Conservation (phyloP, 2,329 filamentous ascomycete species). For the Diaporthe amygdali region DNA sequence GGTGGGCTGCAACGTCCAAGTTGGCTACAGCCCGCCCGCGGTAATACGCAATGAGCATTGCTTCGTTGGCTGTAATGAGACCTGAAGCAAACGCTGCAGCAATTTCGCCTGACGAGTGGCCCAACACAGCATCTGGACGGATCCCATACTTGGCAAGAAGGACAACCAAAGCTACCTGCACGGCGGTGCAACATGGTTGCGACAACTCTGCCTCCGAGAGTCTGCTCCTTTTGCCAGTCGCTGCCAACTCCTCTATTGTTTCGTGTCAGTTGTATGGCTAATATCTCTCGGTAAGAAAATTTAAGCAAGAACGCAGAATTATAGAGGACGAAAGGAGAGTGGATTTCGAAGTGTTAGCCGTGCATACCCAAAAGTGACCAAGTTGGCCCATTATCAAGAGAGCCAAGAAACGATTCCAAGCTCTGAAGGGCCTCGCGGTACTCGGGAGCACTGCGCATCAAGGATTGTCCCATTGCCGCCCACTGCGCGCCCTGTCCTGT, state of each 20-base stretch:
- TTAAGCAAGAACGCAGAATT: too few relatives aligned
- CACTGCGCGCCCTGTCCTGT: constrained; percentile 30
- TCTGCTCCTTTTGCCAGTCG: too few relatives aligned
- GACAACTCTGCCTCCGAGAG: constrained; percentile 2
- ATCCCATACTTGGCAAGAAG: constrained; percentile 34
- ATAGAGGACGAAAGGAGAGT: too few relatives aligned
- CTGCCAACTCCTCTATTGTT: too few relatives aligned
- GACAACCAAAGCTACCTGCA: constrained; percentile 44
- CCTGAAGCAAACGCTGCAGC: constrained; percentile 31
- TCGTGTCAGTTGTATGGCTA: too few relatives aligned
- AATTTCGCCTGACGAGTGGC: constrained; percentile 33
- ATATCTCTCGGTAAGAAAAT: too few relatives aligned
- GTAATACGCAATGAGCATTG: constrained; percentile 29
- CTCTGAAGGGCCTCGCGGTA: background rate
- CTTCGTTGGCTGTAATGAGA: background rate
- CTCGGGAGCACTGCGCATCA: background rate
- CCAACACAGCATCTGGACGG: constrained; percentile 30
- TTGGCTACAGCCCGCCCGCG: constrained; percentile 29
- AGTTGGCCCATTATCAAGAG: background rate
- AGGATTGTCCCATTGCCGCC: constrained; percentile 25
- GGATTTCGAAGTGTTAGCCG: too few relatives aligned
- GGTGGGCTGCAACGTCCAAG: background rate
- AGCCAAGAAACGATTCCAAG: too few relatives aligned
- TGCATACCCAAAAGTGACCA: too few relatives aligned
- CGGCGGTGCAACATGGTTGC: constrained; percentile 39